Evolutionary conservation across 768 basidiomycete genomes (phyloP), one percentile per base, ranked within the genome.

Genomic region (Serendipita sp.): DNA sequence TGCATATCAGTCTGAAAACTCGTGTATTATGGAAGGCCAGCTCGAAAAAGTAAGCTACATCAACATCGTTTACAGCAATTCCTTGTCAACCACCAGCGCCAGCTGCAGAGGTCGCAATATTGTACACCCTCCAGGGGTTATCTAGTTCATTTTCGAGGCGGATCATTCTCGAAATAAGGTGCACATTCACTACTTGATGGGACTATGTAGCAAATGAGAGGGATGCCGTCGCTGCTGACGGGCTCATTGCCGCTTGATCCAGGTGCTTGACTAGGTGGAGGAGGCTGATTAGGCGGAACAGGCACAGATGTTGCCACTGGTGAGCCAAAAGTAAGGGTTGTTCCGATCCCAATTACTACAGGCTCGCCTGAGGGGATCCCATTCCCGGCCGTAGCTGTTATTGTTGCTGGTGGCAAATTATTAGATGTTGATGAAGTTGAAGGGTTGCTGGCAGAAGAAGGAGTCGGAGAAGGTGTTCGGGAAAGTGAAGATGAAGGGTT

Each of bases 141-240:
- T 50, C 16, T 5, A 18, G 16, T 18, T 50, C 16, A 60, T 31
- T 16, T 27, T 60, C 55, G 18, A 27, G 23, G 55, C 10, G 23
- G 55, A 36, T 34, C 11, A 36, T 60, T n/a, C 55, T 60, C 55
- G n/a, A 60, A 60, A n/a, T 60, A 60, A n/a, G 55, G 55, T n/a
- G 55, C 55, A 31, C 55, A 60, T 8, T 23, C 27, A n/a, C 55
- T 4, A 10, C 27, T 31, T 4, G 18, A 4, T 10, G 55, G 55
- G 27, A 36, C n/a, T 3, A 60, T 10, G 55, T 60, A 60, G 34
- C 55, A 60, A 10, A 60, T 60, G 34, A 31, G 55, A 10, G 55
- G 55, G 33, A 60, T 60, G 27, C 31, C 55, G 6, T 60, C 55
- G 33, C 6, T 34, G 34, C 55, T 40, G 5, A 5, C 37, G 37